Evolutionary conservation across 495 filamentous ascomycete species (phyloP), one percentile per base, ranked within the genome.

Genomic region (Clavariopsis aquatica): DNA sequence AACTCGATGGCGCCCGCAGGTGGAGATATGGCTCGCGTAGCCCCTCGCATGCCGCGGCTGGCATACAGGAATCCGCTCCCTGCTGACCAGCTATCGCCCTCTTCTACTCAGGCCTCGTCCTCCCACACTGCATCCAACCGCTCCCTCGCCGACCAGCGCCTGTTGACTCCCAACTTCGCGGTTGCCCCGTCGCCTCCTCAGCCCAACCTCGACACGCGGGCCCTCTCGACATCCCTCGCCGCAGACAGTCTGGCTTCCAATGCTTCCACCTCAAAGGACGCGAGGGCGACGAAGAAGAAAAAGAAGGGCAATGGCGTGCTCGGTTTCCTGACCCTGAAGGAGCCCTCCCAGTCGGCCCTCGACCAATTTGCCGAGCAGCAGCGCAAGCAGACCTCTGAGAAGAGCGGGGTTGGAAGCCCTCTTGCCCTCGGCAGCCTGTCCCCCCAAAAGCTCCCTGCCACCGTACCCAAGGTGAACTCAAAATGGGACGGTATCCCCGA

Each of bases 401-500:
- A 72, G 45, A 69, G 67, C n/a, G 51, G 46, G 56, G 54, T 65
- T 20, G 7, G 36, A 10, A 55, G 9, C 19, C 55, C 69, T 9
- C 67, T 69, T n/a, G 73, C 64, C 8, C 19, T 78, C 27, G 69
- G 71, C 8, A 72, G 74, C 31, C 69, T 79, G 1, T 76, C 79
- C 12, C 69, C 70, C 8, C 69, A 73, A 34, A 80, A 77, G 60
- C 70, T 82, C 26, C 79, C 79, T 13, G 52, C 71, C 15, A 71
- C 62, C 13, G 78, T 81, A 1, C 79, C 79, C 17, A 80, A 77
- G 57, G 79, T 80, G 28, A 82, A 82, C 57, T 74, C 77, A 10
- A 81, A 77, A 64, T 82, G 79, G 79, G 76, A 82, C 66, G 79
- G 79, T 26, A 59, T 80, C 20, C 79, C 79, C 22, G 72, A 76